These are phyloP conservation scores for Mentha longifolia DNA, from an alignment of 257 asterid species.

Conservation along the genomic window DNA sequence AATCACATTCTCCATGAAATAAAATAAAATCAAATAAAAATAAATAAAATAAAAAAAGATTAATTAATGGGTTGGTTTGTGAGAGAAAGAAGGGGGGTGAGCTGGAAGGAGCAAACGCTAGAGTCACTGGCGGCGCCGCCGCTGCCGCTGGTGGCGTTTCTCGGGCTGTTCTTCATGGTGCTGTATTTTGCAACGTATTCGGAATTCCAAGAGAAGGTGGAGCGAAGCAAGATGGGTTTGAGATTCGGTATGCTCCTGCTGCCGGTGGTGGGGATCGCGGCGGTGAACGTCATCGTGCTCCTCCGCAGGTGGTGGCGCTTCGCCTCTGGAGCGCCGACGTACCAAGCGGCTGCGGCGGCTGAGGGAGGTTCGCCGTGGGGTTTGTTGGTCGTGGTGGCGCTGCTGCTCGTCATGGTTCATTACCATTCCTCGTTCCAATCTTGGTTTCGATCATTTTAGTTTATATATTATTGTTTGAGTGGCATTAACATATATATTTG, in stretches of 20 bases:
- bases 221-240: constrained; percentile 45
- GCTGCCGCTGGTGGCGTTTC: constrained; percentile 45
- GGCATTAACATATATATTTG: no score
- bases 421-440: constrained; percentile 54
- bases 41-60: not conserved
- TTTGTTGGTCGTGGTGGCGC: constrained; percentile 44
- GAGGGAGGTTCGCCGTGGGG: constrained; percentile 57
- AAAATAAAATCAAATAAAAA: not conserved
- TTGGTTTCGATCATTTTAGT: constrained; percentile 48
- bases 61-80: constrained; percentile 52
- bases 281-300: constrained; percentile 40
- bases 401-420: constrained; percentile 57
- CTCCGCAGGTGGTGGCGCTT: constrained; percentile 50
- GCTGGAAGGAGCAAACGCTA: constrained; percentile 71
- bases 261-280: constrained; percentile 49
- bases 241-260: constrained; percentile 43
- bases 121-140: constrained; percentile 72
- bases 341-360: constrained; percentile 22
- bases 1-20: not conserved
- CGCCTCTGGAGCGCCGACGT: constrained; percentile 30
- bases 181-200: constrained; percentile 47
- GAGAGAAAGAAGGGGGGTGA: constrained; percentile 55
- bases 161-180: constrained; percentile 50
- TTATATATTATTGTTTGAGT: not conserved
- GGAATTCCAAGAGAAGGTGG: constrained; percentile 42